Base-by-base conservation (phyloP, 225 moss, liverwort and hornwort genomes). In the Antitrichia curtipendula region DNA sequence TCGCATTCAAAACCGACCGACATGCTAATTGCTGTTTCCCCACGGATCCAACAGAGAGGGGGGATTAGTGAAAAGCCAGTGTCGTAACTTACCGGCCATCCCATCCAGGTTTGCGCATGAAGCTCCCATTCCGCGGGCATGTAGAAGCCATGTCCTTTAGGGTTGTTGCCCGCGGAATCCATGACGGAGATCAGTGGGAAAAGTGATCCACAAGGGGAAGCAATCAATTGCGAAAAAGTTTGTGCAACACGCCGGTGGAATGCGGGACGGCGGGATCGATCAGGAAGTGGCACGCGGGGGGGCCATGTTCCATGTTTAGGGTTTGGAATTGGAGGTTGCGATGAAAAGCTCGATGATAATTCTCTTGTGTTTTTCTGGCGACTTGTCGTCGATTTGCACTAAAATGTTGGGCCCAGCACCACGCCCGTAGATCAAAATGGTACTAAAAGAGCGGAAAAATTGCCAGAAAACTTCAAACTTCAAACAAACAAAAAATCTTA, bases 41-140 rank as follows among this genome's bases (percentile, higher is more conserved):
- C 25, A 71, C 1, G 19, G 8, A 69, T 61, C 57, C 63, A 72
- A 31, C 58, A 17, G 7, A 8, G 29, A 22, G 25, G 6, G 23
- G 29, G 38, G 10, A 61, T 9, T 10, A 3, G 29, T 15, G 38
- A 3, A 2, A 16, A 16, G 78, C 4, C 56, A 7, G 64, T 18
- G 19, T 57, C 90, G 5, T 28, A 4, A 18, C 66, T 52, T 78
- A 97, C 98, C 60, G 98, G 98, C 97, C 98, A 98, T 82, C 98
- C 98, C 97, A 98, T 98, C 98, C 98, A 98, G 38, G 96, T 97
- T 73, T 97, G 95, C 56, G 94, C 93, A 80, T 98, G 98, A 58
- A 89, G 93, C 84, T 98, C 97, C 98, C 98, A 98, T 88, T 98
- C 98, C 23, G 98, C 98, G 41, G 98, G 97, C 98, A 98, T 98